phyloP scores from a whole-genome alignment of 225 moss, liverwort and hornwort genomes.

The Sphagnum contortum region DNA sequence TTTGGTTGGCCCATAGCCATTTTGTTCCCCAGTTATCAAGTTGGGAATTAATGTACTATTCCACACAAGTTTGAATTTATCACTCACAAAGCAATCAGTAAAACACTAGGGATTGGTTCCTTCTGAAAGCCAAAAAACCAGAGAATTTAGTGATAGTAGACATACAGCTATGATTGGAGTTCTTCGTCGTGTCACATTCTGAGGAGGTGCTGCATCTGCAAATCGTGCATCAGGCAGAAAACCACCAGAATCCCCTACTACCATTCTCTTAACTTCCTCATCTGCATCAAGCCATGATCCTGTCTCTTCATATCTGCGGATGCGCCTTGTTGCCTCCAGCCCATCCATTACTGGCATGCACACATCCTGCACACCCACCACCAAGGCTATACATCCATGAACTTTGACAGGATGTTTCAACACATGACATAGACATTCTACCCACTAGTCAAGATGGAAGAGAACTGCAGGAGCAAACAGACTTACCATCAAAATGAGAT shows the following conservation, averaged over 20 bases:
- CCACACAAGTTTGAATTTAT: too few relatives aligned
- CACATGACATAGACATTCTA: too few relatives aligned
- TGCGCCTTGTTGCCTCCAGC: constrained; percentile 24
- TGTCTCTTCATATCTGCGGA: constrained; percentile 20
- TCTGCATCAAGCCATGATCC: constrained; percentile 3
- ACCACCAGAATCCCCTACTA: constrained; percentile 3
- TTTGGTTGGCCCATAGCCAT: background rate
- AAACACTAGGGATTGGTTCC: background rate
- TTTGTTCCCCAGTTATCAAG: background rate
- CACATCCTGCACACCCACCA: constrained; percentile 38
- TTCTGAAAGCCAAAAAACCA: too few relatives aligned
- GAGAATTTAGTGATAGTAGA: background rate
- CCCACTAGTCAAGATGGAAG: too few relatives aligned
- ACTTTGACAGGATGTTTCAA: too few relatives aligned
- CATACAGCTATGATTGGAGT: constrained; percentile 31
- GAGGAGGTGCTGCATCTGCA: constrained; percentile 3
- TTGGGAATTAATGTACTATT: too few relatives aligned
- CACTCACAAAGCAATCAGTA: background rate
- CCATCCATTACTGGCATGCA: constrained; percentile 74
- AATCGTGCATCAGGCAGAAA: constrained; percentile 3
- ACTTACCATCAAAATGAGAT: constrained; percentile 77
- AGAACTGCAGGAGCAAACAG: background rate
- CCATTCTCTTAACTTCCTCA: constrained; percentile 7
- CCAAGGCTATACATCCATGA: background rate
- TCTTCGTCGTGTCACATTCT: background rate